These are phyloP conservation scores for Alternaria sp. DNA, from an alignment of 2,329 filamentous ascomycete genomes.

Conservation along the genomic window DNA sequence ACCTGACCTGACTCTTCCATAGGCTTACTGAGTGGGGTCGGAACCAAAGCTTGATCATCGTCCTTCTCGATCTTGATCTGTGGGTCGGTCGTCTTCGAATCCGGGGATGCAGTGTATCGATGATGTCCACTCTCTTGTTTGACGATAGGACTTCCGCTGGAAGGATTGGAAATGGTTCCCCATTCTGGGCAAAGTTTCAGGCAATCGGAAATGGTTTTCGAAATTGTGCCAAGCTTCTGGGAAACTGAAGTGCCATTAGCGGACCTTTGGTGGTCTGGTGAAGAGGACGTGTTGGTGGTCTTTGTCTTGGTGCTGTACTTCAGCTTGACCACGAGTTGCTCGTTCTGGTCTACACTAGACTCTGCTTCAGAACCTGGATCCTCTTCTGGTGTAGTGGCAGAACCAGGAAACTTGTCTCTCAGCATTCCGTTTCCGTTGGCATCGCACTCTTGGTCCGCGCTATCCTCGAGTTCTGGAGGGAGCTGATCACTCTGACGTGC, in stretches of 20 bases:
- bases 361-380: background rate
- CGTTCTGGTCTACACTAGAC: background rate
- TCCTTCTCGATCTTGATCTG: background rate
- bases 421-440: background rate
- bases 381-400: background rate
- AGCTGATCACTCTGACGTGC: background rate
- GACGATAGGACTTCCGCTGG: background rate
- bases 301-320: background rate
- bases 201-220: too few species aligned
- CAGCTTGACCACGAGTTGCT: constrained; percentile 4
- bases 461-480: background rate
- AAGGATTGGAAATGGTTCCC: too few species aligned
- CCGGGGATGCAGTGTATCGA: background rate
- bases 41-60: background rate
- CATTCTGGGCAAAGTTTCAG: too few species aligned
- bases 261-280: background rate
- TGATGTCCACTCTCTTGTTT: background rate
- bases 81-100: background rate
- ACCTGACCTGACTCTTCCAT: background rate
- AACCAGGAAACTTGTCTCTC: background rate
- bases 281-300: background rate
- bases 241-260: background rate
- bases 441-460: background rate
- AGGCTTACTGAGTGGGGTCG: background rate
- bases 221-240: too few species aligned